Evolutionary conservation across 2,329 filamentous ascomycete species (phyloP), one percentile per base, ranked within the genome.

Genomic region (Myotisia sp.): DNA sequence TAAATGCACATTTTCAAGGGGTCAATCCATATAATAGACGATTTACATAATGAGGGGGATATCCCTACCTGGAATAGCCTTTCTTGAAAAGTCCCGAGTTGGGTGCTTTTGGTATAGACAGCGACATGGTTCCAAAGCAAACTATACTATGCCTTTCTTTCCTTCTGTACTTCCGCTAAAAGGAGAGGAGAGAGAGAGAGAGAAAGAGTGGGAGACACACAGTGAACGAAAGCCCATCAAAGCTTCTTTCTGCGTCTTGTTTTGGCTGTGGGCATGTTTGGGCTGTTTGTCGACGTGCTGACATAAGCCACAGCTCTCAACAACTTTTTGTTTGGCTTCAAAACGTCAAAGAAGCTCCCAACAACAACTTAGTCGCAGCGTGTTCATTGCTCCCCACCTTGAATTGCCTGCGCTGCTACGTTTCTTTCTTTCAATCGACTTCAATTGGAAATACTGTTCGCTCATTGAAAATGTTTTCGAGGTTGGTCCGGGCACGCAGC

Each of bases 21-120:
- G 23, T 34, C 28, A 37, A 32, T 19, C 32, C 26, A 34, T 34
- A 28, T 40, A 34, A 42, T 24, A 23, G n/a, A 32, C 20, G 18
- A 20, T 12, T 12, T 12, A 8, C 43, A 44, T 38, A 40, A 37
- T 43, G 41, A 34, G 43, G 34, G 31, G 32, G 35, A 29, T 32
- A 38, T 33, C 21, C 72, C 56, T 73, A 94, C 86, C 81, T 92
- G 62, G 86, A 86, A 66, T 98, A 98, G 52, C 87, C 87, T 51
- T 77, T 70, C 70, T 95, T 95, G 72, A 98, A 95, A 26, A 95
- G 74, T 59, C 81, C 80, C 53, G 80, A 71, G 60, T 94, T 93
- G 43, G 90, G 90, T 50, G 90, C 87, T 60, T 76, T 83, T 44
- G 90, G 90, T 56, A 98, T 92, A 56, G 85, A 83, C 58, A 98